These are phyloP conservation scores for Saccharomycopsis sp. DNA, from an alignment of 805 yeast species.

Conservation along the genomic window DNA sequence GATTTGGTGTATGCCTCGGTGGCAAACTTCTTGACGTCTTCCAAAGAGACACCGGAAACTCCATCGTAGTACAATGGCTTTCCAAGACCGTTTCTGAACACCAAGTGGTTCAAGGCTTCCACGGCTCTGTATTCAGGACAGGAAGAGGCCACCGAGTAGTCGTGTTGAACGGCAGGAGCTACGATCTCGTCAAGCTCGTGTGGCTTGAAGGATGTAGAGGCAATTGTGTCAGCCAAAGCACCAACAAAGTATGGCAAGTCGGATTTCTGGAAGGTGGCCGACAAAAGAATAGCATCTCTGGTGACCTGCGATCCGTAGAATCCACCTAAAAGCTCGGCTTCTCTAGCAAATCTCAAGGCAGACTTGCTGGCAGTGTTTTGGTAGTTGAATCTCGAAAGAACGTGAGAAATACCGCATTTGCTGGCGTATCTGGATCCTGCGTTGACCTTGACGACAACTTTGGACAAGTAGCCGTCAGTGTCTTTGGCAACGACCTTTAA, in stretches of 20 bases:
- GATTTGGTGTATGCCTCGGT: conserved; percentile 59
- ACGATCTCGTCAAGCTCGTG: conserved; percentile 83
- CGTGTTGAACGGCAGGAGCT: conserved; percentile 67
- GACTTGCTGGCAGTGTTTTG: conserved; percentile 77
- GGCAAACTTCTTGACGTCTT: conserved; percentile 64
- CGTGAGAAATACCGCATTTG: conserved; percentile 78
- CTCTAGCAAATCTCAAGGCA: conserved; percentile 89
- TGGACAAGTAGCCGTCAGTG: conserved; percentile 61
- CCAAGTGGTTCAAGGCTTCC: conserved; percentile 71
- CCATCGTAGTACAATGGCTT: conserved; percentile 74
- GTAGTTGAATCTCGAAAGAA: conserved; percentile 77
- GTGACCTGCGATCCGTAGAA: conserved; percentile 58
- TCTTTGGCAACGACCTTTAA: conserved; percentile 50
- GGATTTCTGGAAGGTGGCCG: conserved; percentile 77
- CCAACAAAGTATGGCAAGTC: conserved; percentile 89
- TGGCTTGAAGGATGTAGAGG: conserved; percentile 67
- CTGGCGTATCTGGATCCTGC: conserved; percentile 75
- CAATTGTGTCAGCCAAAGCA: conserved; percentile 67
- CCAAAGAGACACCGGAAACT: conserved; percentile 47
- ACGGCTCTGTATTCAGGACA: conserved; percentile 55
- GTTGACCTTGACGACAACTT: conserved; percentile 71
- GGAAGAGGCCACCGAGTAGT: conserved; percentile 45
- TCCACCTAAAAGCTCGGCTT: conserved; percentile 91
- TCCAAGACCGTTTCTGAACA: conserved; percentile 87
- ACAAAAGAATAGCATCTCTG: conserved; percentile 78